A percentile compares a stretch with the other conserved stretches of the same genome.
Conservation (phyloP, 306 rosid genomes). For the Begonia loranthoides region DNA sequence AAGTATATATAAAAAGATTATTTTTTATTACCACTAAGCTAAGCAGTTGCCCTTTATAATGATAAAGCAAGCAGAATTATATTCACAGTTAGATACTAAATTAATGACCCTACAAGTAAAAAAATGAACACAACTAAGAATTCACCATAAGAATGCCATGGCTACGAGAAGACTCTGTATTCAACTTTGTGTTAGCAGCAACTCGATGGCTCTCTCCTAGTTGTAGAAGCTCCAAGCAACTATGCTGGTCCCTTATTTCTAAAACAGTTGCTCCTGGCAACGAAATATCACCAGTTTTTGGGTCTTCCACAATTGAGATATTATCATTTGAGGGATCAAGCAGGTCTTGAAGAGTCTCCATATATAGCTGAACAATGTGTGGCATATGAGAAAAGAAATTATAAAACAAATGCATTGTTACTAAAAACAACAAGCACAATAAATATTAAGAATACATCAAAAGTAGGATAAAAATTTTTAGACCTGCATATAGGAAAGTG, state of each 20-base stretch:
- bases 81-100: no score
- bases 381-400: no score
- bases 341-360: conserved; percentile 89
- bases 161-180: conserved; percentile 94
- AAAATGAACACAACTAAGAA: conserved; percentile 3
- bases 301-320: conserved; percentile 88
- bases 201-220: conserved; percentile 82
- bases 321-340: conserved; percentile 84
- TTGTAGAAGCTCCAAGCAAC: conserved; percentile 66
- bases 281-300: conserved; percentile 79
- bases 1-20: neutral
- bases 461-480: neutral
- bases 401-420: neutral
- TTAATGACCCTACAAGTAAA: no score
- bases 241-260: conserved; percentile 66
- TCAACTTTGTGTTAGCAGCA: conserved; percentile 92
- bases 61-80: no score
- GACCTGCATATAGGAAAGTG: conserved; percentile 86
- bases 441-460: conserved; percentile 1
- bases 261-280: conserved; percentile 79
- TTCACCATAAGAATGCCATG: conserved; percentile 90
- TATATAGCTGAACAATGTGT: conserved; percentile 53
- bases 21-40: no score
- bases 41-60: no score
- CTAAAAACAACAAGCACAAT: conserved; percentile 5